Conservation (phyloP, 2,329 filamentous ascomycete species). For the Penicillium sp. region DNA sequence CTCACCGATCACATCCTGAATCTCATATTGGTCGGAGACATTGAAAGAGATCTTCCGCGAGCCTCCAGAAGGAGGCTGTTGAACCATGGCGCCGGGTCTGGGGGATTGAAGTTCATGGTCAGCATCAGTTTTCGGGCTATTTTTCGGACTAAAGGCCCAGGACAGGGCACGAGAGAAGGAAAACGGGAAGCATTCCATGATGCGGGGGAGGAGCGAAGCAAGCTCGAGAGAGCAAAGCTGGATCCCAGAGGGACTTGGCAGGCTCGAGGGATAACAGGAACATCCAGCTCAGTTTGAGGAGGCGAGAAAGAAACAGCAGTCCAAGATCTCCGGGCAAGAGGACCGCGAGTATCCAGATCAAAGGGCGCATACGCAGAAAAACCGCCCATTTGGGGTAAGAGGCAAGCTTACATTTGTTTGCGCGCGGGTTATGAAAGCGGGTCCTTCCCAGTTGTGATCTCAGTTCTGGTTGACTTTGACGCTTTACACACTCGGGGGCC, state of each 20-base stretch:
- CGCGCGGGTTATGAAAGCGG: slow-evolving; percentile 4
- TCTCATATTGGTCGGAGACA: slow-evolving; percentile 98
- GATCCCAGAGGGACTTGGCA: not conserved
- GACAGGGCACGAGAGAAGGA: slow-evolving; percentile 3
- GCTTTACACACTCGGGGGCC: not conserved
- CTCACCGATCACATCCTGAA: slow-evolving; percentile 98
- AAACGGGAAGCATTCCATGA: slow-evolving; percentile 12
- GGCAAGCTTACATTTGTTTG: slow-evolving; percentile 23
- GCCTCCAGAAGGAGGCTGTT: slow-evolving; percentile 51
- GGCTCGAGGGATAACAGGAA: not conserved
- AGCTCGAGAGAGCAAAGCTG: too few relatives aligned
- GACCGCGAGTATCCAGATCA: not conserved
- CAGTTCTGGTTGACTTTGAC: not conserved
- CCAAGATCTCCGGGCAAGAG: not conserved
- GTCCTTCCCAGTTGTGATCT: not conserved
- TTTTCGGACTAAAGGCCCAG: not conserved
- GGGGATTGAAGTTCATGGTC: slow-evolving; percentile 10
- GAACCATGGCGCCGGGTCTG: slow-evolving; percentile 39
- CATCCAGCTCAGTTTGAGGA: not conserved
- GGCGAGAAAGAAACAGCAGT: not conserved
- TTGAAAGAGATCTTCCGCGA: slow-evolving; percentile 98
- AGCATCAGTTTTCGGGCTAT: slow-evolving; percentile 4
- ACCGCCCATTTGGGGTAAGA: not conserved
- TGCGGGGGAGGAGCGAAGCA: not conserved
- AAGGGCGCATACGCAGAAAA: not conserved